Conservation (phyloP, 352 stramenopile genomes). For the Phytophthora parvispora region DNA sequence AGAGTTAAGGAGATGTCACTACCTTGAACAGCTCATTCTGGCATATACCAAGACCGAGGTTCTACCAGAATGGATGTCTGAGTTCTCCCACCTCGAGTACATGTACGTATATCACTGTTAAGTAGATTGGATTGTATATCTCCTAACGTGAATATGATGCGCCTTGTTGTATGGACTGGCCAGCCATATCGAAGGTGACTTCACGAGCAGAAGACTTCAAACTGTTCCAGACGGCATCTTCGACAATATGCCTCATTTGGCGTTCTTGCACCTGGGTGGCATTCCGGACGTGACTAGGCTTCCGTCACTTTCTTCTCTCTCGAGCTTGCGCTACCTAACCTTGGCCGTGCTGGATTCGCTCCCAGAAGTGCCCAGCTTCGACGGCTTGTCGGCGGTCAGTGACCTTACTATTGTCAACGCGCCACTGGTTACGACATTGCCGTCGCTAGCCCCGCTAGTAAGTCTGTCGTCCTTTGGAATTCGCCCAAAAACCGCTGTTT, state of each 20-base stretch:
- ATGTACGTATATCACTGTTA: constrained; percentile 23
- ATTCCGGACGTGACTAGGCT: constrained; percentile 30
- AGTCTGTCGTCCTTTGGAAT: constrained; percentile 25
- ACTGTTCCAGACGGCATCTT: constrained; percentile 29
- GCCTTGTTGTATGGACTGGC: not conserved
- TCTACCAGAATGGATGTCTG: constrained; percentile 26
- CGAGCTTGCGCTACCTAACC: constrained; percentile 37
- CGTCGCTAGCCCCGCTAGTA: constrained; percentile 15
- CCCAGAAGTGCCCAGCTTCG: constrained; percentile 20
- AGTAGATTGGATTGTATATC: not conserved
- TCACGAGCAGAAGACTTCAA: constrained; percentile 27
- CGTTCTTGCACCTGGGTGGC: constrained; percentile 42
- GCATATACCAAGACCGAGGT: constrained; percentile 37
- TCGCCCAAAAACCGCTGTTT: constrained; percentile 23
- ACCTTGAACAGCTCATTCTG: constrained; percentile 38
- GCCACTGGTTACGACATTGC: constrained; percentile 2
- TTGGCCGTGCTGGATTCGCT: constrained; percentile 20
- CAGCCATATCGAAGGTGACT: constrained; percentile 38
- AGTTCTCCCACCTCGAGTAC: constrained; percentile 36
- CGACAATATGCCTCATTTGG: constrained; percentile 25
- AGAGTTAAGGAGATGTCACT: constrained; percentile 29
- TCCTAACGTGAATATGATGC: too few species aligned
- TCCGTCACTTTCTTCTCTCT: constrained; percentile 35
- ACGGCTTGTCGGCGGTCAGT: constrained; percentile 13
- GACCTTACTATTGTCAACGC: constrained; percentile 30